Evolutionary conservation across 2,329 filamentous ascomycete species (phyloP), one percentile per base, ranked within the genome.

Genomic region (Xylaria arbuscula): DNA sequence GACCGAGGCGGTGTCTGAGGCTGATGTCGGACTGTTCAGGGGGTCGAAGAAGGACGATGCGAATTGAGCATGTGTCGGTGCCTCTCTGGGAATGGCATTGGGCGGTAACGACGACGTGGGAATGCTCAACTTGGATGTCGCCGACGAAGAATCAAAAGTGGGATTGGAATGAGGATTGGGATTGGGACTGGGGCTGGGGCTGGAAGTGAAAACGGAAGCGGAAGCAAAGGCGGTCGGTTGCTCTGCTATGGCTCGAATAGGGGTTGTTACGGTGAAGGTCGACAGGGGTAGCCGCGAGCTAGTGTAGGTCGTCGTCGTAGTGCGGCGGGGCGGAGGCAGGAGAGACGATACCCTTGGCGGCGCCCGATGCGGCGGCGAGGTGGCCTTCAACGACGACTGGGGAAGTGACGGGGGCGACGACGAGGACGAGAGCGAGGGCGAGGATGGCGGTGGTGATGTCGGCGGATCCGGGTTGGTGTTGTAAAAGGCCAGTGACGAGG

Each of bases 321-420:
- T 59, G 54, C 57, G 67, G 71, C 70, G 70, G 67, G 71, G 65
- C 67, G 63, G 64, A 4, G 68, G 70, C 6, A 72, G 63, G 2
- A 73, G 53, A 13, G 71, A 73, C 19, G 70, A 73, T 17, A 71
- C 54, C 64, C 70, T 64, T 2, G 71, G 71, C 40, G 71, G 71
- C 19, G 68, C 60, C 7, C 48, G 32, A 11, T 64, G 59, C 50
- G 61, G 61, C 56, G 57, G 50, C 13, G 61, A 24, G 54, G 45
- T 36, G 50, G n/a, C n/a, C n/a, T n/a, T n/a, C 6, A 32, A 28
- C 3, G 55, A 34, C 0, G 53, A 45, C 11, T 48, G 47, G 28
- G 36, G 34, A 13, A 60, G 38, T 8, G 56, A 51, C 15, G 62
- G 28, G 15, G 62, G 32, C 51, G n/a, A 6, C 38, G 58, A 45